Percentiles rank a stretch among this genome's conserved stretches.
Conservation (phyloP, 768 basidiomycete species). For the Amanita jacksonii region DNA sequence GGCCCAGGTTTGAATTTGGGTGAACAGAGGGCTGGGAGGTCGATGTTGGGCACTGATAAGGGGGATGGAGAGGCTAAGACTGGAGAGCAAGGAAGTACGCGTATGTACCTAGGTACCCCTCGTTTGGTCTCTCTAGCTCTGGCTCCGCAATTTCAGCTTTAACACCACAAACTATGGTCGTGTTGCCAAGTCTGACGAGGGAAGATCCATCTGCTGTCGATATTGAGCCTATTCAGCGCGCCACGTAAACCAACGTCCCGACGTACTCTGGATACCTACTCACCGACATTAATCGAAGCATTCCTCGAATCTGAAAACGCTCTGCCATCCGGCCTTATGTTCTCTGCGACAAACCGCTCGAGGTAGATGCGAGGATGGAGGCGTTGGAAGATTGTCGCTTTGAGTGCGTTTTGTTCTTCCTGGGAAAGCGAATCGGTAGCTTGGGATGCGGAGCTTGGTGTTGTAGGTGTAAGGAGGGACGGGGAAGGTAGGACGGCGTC, state of each 20-base stretch:
- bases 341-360: constrained; percentile 72
- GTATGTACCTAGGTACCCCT: constrained; percentile 80
- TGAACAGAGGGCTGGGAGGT: constrained; percentile 88
- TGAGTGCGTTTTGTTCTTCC: constrained; percentile 28
- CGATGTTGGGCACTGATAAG: constrained; percentile 79
- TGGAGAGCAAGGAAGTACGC: no score
- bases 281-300: constrained; percentile 72
- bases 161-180: constrained; percentile 93
- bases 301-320: constrained; percentile 61
- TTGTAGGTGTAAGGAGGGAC: no score
- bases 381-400: constrained; percentile 67
- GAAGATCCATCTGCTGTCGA: constrained; percentile 91
- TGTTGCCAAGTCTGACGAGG: constrained; percentile 82
- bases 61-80: neutral
- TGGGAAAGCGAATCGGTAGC: constrained; percentile 11
- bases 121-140: constrained; percentile 59
- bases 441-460: neutral
- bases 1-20: constrained; percentile 94
- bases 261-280: no score
- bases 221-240: constrained; percentile 68
- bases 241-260: no score
- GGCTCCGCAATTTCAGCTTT: constrained; percentile 95
- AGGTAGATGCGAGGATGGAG: constrained; percentile 87
- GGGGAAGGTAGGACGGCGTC: no score
- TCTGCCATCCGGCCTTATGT: constrained; percentile 78